Evolutionary conservation across 495 filamentous ascomycete genomes (phyloP).

Genomic region (Lasiosphaeria miniovina): DNA sequence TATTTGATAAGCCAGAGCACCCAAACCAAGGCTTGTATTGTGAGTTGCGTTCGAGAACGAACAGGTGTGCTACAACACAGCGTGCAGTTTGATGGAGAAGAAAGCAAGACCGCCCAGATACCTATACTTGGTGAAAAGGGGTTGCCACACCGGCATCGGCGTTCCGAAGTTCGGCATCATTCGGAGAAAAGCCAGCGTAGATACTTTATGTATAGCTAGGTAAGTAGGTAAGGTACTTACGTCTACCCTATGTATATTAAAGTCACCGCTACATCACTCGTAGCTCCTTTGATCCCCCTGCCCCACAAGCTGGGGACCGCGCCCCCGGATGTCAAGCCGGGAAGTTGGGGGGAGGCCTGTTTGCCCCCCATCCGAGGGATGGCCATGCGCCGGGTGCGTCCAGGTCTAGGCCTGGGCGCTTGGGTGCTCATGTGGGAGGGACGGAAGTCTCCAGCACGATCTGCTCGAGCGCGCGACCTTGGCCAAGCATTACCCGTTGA

Average conservation of each 20-base stretch:
- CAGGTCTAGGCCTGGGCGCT: neutral
- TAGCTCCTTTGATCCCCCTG: too few species aligned
- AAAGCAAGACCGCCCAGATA: neutral
- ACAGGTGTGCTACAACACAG: neutral
- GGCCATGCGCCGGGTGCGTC: neutral
- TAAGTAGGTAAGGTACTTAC: too few species aligned
- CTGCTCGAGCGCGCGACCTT: neutral
- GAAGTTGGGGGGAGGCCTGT: neutral
- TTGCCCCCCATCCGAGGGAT: constrained; percentile 1
- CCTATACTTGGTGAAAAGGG: neutral
- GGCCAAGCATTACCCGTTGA: neutral
- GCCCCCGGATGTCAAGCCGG: constrained; percentile 3
- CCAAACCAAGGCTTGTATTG: neutral
- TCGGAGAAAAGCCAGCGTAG: too few species aligned
- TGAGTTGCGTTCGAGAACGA: too few species aligned
- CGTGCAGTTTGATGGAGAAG: neutral
- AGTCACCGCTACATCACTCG: too few species aligned
- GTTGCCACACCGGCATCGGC: neutral
- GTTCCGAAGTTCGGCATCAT: neutral
- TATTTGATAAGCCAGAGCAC: neutral
- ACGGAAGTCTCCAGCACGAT: neutral
- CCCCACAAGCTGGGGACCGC: too few species aligned
- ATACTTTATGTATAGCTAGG: too few species aligned
- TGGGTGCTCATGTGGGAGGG: neutral
- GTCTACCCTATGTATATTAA: too few species aligned